phyloP scores from a whole-genome alignment of 805 yeast species.

The Ogataea paraovalis region DNA sequence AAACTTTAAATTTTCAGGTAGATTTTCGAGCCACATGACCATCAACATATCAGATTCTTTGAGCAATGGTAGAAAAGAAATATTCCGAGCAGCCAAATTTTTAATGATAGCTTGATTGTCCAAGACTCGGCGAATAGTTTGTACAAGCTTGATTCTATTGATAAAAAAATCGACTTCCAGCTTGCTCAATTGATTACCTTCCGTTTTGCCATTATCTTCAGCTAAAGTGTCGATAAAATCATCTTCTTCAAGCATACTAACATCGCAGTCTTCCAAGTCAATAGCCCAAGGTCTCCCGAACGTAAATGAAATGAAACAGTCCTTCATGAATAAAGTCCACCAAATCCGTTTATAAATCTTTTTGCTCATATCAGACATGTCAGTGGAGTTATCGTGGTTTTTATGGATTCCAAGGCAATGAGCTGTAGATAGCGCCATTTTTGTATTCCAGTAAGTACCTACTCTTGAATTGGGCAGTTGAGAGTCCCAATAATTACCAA shows the following conservation, averaged over 20 bases:
- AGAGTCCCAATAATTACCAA: constrained; percentile 72
- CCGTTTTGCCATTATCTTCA: neutral
- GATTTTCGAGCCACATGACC: constrained; percentile 66
- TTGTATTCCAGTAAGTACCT: constrained; percentile 59
- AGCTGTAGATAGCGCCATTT: constrained; percentile 65
- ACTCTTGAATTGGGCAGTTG: constrained; percentile 66
- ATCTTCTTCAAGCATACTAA: constrained; percentile 62
- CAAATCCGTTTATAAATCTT: constrained; percentile 64
- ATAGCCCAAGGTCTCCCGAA: constrained; percentile 71
- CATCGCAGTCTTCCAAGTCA: constrained; percentile 69
- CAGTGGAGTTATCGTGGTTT: constrained; percentile 20
- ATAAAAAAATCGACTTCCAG: constrained; percentile 56
- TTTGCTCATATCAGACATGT: constrained; percentile 15
- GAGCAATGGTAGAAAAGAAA: constrained; percentile 36
- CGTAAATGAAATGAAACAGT: constrained; percentile 58
- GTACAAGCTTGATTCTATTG: constrained; percentile 58
- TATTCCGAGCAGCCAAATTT: constrained; percentile 34
- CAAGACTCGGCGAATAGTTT: constrained; percentile 57
- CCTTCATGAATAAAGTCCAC: constrained; percentile 74
- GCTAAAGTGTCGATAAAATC: constrained; percentile 59
- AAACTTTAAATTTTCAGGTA: constrained; percentile 59
- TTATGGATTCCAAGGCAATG: constrained; percentile 77
- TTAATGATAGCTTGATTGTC: constrained; percentile 11
- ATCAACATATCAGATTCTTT: constrained; percentile 65
- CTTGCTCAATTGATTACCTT: neutral